Percentiles rank a stretch among this genome's conserved stretches.
Evolutionary conservation across 2,329 filamentous ascomycete genomes (phyloP).

Genomic region (Aspergillus glaucus): DNA sequence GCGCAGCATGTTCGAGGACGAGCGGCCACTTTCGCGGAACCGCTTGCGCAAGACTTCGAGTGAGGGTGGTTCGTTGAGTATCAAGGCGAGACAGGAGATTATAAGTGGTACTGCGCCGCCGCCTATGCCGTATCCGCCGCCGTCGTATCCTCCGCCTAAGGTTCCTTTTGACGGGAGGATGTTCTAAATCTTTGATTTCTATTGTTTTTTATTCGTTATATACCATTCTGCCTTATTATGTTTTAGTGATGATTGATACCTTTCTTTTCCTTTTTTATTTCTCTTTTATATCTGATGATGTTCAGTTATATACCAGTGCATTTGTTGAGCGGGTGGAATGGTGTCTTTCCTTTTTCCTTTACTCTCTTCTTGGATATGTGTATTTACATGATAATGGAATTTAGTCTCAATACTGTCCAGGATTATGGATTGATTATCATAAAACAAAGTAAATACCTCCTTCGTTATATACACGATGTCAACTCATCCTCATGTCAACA

Average conservation of each 20-base stretch:
- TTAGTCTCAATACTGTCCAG: background rate
- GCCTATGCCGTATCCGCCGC: slow-evolving; percentile 14
- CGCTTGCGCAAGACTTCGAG: slow-evolving; percentile 45
- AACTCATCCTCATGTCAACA: too few species aligned
- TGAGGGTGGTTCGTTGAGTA: slow-evolving; percentile 45
- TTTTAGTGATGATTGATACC: slow-evolving; percentile 2
- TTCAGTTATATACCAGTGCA: slow-evolving; percentile 14
- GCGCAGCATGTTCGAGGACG: slow-evolving; percentile 41
- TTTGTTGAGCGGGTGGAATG: slow-evolving; percentile 12
- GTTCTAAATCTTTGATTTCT: slow-evolving; percentile 24
- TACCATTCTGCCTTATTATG: slow-evolving; percentile 1
- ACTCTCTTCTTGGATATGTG: background rate
- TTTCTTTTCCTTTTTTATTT: slow-evolving; percentile 6
- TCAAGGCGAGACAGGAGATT: slow-evolving; percentile 38
- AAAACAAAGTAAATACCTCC: too few species aligned
- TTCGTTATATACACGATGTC: too few species aligned
- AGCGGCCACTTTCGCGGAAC: slow-evolving; percentile 32
- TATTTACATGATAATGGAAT: background rate
- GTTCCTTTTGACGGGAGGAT: slow-evolving; percentile 31
- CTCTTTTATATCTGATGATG: slow-evolving; percentile 1
- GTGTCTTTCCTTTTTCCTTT: slow-evolving; percentile 5
- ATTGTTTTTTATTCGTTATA: slow-evolving; percentile 1
- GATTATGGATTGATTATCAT: too few species aligned
- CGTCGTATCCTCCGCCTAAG: slow-evolving; percentile 21
- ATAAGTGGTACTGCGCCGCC: slow-evolving; percentile 24